Percentiles rank a stretch among this genome's conserved stretches.
Evolutionary conservation across 176 grass and related monocot genomes (phyloP).

Genomic region (Tuctoria greenei): DNA sequence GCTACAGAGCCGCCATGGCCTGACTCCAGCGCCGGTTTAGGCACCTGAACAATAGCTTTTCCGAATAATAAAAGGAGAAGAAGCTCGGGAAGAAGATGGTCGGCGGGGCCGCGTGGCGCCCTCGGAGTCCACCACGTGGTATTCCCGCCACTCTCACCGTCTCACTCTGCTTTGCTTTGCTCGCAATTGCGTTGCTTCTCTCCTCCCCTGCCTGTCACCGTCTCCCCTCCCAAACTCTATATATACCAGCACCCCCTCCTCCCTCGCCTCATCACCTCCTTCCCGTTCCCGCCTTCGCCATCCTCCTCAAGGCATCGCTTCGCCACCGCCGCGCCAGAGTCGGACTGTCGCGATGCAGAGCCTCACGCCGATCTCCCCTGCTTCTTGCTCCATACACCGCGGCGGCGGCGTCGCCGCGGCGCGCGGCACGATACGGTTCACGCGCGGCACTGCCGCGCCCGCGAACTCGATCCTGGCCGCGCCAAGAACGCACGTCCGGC

Average conservation of each 20-base stretch:
- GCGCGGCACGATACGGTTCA: neutral
- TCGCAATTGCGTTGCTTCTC: no score
- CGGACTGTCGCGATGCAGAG: slow-evolving; percentile 18
- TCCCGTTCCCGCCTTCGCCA: neutral
- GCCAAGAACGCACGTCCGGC: neutral
- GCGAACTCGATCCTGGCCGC: slow-evolving; percentile 9
- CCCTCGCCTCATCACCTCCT: neutral
- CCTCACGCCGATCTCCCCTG: slow-evolving; percentile 2
- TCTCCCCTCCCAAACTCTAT: slow-evolving; percentile 27
- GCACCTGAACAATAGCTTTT: no score
- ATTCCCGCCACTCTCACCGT: neutral
- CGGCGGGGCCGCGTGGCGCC: neutral
- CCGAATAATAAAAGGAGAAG: no score
- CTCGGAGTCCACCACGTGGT: slow-evolving; percentile 45
- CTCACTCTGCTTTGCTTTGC: neutral
- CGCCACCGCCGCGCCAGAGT: neutral
- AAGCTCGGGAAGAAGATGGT: no score
- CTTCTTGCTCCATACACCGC: neutral
- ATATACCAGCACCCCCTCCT: slow-evolving; percentile 8
- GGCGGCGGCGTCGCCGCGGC: neutral
- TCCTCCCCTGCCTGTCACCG: neutral
- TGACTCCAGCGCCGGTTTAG: no score
- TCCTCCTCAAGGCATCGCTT: no score
- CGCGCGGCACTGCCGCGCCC: neutral
- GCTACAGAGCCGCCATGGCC: no score